These are phyloP conservation scores for Vanilla planifolia DNA, from an alignment of 106 monocot species.

Conservation along the genomic window DNA sequence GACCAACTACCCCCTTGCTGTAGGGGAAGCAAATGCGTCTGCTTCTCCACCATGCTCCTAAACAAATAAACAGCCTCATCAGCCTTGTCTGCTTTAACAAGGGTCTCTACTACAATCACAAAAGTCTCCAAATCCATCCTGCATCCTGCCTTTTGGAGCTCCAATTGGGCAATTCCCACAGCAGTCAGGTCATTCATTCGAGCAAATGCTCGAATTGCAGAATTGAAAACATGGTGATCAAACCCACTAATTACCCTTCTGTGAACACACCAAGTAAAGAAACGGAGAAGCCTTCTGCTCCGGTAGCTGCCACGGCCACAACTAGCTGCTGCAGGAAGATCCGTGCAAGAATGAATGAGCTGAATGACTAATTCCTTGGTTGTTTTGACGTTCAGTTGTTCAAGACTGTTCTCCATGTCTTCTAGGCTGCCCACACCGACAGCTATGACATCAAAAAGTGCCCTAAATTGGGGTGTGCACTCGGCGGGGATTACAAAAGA, in stretches of 20 bases:
- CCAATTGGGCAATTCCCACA: constrained; percentile 23
- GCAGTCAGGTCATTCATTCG: constrained; percentile 46
- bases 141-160: constrained; percentile 23
- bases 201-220: constrained; percentile 28
- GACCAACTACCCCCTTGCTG: not conserved
- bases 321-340: not conserved
- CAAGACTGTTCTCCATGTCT: constrained; percentile 43
- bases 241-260: not conserved
- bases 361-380: constrained; percentile 22
- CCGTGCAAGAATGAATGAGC: constrained; percentile 30
- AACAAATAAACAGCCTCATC: constrained; percentile 50
- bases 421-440: constrained; percentile 43
- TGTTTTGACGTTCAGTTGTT: constrained; percentile 13
- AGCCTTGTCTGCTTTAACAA: constrained; percentile 38
- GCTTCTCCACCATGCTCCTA: constrained; percentile 20
- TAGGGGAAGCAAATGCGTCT: not conserved
- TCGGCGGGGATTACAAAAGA: not conserved
- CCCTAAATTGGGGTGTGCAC: not conserved
- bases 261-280: not conserved
- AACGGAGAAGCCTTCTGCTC: constrained; percentile 11
- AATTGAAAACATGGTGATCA: constrained; percentile 29
- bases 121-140: constrained; percentile 38
- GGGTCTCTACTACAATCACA: constrained; percentile 20
- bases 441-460: constrained; percentile 20
- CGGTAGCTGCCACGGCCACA: constrained; percentile 2